These are phyloP conservation scores for Curvularia verruculosa DNA, from an alignment of 2,329 filamentous ascomycete species.

Conservation along the genomic window DNA sequence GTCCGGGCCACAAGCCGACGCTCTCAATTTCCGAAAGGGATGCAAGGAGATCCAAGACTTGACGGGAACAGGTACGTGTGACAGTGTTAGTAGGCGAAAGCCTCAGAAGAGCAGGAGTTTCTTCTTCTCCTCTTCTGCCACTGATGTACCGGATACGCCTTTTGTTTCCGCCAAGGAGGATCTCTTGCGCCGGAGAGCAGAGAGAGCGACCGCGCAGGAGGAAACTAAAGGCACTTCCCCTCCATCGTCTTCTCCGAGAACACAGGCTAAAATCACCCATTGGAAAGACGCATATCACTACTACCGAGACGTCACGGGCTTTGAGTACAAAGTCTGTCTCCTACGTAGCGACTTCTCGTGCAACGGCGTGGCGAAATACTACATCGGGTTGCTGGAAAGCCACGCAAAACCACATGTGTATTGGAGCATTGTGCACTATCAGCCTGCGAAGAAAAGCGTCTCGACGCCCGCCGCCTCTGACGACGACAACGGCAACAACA, in stretches of 20 bases:
- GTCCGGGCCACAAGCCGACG: constrained; percentile 33
- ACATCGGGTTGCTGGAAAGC: constrained; percentile 42
- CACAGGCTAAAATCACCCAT: constrained; percentile 35
- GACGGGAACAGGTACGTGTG: constrained; percentile 48
- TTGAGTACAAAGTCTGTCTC: constrained; percentile 68
- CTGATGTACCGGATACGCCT: constrained; percentile 1
- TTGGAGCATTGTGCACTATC: constrained; percentile 37
- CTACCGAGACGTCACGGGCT: constrained; percentile 67
- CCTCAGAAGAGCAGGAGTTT: constrained; percentile 25
- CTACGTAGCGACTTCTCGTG: constrained; percentile 58
- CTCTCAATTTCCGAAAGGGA: constrained; percentile 43
- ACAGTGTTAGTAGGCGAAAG: constrained; percentile 19
- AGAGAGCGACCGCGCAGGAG: constrained; percentile 12
- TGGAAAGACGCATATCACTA: constrained; percentile 62
- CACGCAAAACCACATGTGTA: constrained; percentile 42
- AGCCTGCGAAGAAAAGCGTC: constrained; percentile 14
- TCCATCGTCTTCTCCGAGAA: not conserved
- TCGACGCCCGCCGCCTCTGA: too few species aligned
- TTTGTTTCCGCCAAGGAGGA: constrained; percentile 31
- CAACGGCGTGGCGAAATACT: constrained; percentile 62
- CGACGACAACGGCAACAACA: not conserved
- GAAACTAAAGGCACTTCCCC: constrained; percentile 8
- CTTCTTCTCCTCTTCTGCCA: constrained; percentile 26
- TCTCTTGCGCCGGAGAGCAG: constrained; percentile 29
- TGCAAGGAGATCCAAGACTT: constrained; percentile 38